These are phyloP conservation scores for Trichophyton verrucosum DNA, from an alignment of 2,329 filamentous ascomycete species.

Conservation along the genomic window DNA sequence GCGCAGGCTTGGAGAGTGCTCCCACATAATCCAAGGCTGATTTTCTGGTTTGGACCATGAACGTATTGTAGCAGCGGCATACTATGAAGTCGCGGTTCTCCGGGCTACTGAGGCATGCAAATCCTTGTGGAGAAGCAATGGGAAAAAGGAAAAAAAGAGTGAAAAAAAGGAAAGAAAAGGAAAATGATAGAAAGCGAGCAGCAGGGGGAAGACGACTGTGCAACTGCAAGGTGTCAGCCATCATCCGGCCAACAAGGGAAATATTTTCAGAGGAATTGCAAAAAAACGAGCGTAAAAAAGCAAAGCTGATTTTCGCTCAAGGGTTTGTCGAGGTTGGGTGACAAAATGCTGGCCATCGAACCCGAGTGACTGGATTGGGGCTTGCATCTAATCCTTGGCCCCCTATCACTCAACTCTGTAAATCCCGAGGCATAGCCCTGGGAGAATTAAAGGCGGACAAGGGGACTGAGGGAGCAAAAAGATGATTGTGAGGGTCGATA, in stretches of 20 bases:
- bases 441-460: background rate
- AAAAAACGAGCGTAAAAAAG: background rate
- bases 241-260: background rate
- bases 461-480: background rate
- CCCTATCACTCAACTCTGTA: background rate
- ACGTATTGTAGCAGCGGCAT: background rate
- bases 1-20: background rate
- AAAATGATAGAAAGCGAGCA: background rate
- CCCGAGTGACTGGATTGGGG: background rate
- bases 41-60: background rate
- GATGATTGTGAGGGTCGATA: background rate
- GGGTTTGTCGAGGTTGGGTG: background rate
- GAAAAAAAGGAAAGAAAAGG: background rate
- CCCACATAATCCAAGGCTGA: background rate
- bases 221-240: conserved; percentile 1
- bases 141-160: background rate
- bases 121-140: background rate
- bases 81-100: background rate
- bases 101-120: background rate
- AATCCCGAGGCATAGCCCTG: conserved; percentile 1
- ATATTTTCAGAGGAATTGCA: conserved; percentile 1
- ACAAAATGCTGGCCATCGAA: background rate
- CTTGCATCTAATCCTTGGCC: background rate
- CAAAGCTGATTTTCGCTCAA: background rate
- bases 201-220: background rate